A percentile compares a stretch with the other conserved stretches of the same genome.
These are phyloP conservation scores for Rhizoctonia solani DNA, from an alignment of 1,284 basidiomycete species.

Conservation along the genomic window DNA sequence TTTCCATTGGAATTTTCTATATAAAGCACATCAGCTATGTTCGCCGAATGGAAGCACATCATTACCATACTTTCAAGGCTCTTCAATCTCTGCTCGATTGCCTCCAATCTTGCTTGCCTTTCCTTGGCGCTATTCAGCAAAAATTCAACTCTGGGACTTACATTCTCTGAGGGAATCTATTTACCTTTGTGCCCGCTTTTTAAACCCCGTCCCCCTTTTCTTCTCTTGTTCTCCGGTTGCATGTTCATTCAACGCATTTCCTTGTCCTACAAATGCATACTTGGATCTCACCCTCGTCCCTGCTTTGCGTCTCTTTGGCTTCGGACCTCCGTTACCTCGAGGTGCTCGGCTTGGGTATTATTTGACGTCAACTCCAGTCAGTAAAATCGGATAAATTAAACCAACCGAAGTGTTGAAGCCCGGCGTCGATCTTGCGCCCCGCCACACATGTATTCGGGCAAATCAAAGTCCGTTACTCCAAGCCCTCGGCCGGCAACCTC, in stretches of 20 bases:
- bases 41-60: too few species aligned
- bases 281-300: slow-evolving; percentile 66
- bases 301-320: slow-evolving; percentile 66
- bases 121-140: slow-evolving; percentile 64
- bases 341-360: not conserved
- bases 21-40: too few species aligned
- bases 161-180: slow-evolving; percentile 34
- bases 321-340: slow-evolving; percentile 44
- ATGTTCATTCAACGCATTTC: slow-evolving; percentile 56
- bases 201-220: slow-evolving; percentile 59
- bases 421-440: slow-evolving; percentile 59
- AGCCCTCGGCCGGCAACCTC: slow-evolving; percentile 56
- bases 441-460: slow-evolving; percentile 82
- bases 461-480: slow-evolving; percentile 52
- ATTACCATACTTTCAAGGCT: too few species aligned
- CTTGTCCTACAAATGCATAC: slow-evolving; percentile 61
- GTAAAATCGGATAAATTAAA: not conserved
- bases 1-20: too few species aligned
- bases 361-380: too few species aligned
- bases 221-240: slow-evolving; percentile 50
- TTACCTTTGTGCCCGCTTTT: slow-evolving; percentile 71
- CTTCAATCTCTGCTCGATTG: slow-evolving; percentile 64
- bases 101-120: slow-evolving; percentile 70
- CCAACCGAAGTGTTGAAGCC: slow-evolving; percentile 12
- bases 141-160: not conserved